These are phyloP conservation scores for Kockovaella imperatae DNA, from an alignment of 768 basidiomycete genomes.

Conservation along the genomic window DNA sequence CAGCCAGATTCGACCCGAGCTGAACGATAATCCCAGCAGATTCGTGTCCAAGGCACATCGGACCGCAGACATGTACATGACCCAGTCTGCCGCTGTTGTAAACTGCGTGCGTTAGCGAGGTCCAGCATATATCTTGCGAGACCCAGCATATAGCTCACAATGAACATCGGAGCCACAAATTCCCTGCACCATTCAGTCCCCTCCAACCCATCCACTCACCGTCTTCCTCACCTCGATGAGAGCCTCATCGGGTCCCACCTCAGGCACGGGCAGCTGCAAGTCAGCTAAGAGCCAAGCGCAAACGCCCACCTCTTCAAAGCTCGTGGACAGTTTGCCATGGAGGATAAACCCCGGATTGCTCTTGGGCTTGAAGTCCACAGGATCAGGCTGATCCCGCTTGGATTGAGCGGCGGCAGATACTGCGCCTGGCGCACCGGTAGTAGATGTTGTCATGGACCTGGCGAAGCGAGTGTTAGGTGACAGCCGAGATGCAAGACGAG, in stretches of 20 bases:
- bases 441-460: no score
- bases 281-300: not conserved
- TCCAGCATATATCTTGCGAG: slow-evolving; percentile 27
- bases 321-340: slow-evolving; percentile 28
- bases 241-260: slow-evolving; percentile 59
- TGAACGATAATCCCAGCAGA: slow-evolving; percentile 67
- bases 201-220: slow-evolving; percentile 49
- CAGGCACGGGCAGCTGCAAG: slow-evolving; percentile 38
- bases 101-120: slow-evolving; percentile 57
- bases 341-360: slow-evolving; percentile 39
- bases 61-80: slow-evolving; percentile 12
- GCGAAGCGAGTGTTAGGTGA: no score
- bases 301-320: slow-evolving; percentile 26
- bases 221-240: slow-evolving; percentile 88
- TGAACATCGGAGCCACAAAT: slow-evolving; percentile 74
- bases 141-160: slow-evolving; percentile 10
- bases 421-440: no score
- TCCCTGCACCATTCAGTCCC: slow-evolving; percentile 45
- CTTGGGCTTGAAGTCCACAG: slow-evolving; percentile 23
- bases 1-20: slow-evolving; percentile 33
- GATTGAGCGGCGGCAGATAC: slow-evolving; percentile 14
- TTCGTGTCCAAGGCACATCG: slow-evolving; percentile 87
- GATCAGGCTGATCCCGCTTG: slow-evolving; percentile 1
- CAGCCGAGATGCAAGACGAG: no score
- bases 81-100: slow-evolving; percentile 71